Evolutionary conservation across 495 filamentous ascomycete species (phyloP), one percentile per base, ranked within the genome.

Genomic region (Amphirosellinia nigrospora): DNA sequence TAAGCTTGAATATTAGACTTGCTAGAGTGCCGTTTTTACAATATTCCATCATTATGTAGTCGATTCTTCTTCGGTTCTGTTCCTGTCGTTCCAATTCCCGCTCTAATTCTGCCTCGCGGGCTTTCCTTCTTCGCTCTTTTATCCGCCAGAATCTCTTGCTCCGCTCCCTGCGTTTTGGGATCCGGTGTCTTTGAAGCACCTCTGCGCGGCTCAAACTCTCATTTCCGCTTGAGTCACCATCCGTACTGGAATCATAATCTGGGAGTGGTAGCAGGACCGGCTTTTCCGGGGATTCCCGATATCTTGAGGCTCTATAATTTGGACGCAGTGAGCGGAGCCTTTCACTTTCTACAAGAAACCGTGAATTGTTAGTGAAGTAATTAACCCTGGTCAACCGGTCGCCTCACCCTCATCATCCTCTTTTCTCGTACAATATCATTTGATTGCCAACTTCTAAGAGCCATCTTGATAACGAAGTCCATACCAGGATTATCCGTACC

Each of bases 11-110:
- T 23, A 71, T 60, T 7, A 71, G 28, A 34, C 1, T 26, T 52
- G 53, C 62, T 21, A 71, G 55, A 34, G 0, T 66, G 13, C 69
- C 69, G 36, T 66, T 13, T n/a, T 32, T 28, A 7, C 66, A 0
- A 61, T 71, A 71, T 59, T 71, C 69, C 69, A 71, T 66, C 11
- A 66, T 41, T n/a, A 70, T 64, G 50, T 46, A 64, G 60, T 70
- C 60, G 10, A 4, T 64, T 60, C 65, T 13, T n/a, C 8, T 2
- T 7, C 28, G 16, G 0, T 19, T 50, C 5, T 61, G 1, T 32
- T 30, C 64, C 39, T 55, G 28, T 10, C 0, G 32, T 28, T 39
- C 13, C 32, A 28, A 53, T 41, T 53, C 63, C 16, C 9, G 1
- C 1, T 26, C 30, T 66, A 63, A 7, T 30, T 63, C 0, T 32